Percentiles rank a stretch among this genome's conserved stretches.
Evolutionary conservation across 139 green algal genomes (phyloP).

Genomic region (Zygnema cylindricum): DNA sequence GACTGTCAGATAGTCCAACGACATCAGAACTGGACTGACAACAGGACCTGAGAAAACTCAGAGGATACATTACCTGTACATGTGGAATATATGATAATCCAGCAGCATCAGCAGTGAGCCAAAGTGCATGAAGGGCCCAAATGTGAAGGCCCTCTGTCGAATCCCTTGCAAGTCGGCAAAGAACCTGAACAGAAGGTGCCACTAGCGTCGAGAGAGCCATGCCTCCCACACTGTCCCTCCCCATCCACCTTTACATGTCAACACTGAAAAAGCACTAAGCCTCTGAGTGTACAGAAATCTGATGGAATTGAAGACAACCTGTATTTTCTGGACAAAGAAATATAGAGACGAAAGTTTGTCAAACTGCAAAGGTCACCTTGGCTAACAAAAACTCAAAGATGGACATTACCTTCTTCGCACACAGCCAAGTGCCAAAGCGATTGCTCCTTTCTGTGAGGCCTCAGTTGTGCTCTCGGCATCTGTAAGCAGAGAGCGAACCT

Average conservation of each 20-base stretch:
- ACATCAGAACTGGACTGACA: too few relatives aligned
- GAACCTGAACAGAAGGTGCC: slow-evolving; percentile 31
- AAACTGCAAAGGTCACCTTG: too few relatives aligned
- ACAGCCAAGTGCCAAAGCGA: slow-evolving; percentile 73
- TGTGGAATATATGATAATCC: slow-evolving; percentile 80
- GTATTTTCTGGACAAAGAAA: slow-evolving; percentile 2
- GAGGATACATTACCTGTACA: slow-evolving; percentile 58
- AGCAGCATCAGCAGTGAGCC: slow-evolving; percentile 73
- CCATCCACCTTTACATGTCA: not conserved
- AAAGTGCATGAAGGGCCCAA: slow-evolving; percentile 86
- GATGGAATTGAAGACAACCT: too few relatives aligned
- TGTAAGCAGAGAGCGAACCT: slow-evolving; percentile 49
- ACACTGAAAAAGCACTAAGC: not conserved
- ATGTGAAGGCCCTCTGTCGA: slow-evolving; percentile 48
- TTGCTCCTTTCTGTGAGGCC: slow-evolving; percentile 59
- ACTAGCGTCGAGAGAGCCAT: slow-evolving; percentile 55
- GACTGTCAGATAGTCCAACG: too few relatives aligned
- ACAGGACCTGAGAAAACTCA: too few relatives aligned
- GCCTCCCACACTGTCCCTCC: slow-evolving; percentile 48
- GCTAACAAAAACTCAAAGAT: too few relatives aligned
- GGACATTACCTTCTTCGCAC: slow-evolving; percentile 74
- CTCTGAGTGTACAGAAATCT: too few relatives aligned
- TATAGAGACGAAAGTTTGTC: too few relatives aligned
- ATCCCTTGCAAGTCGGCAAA: slow-evolving; percentile 25
- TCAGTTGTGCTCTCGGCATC: slow-evolving; percentile 32